Evolutionary conservation across 2,329 filamentous ascomycete species (phyloP).

Genomic region (Helicocarpus griseus): DNA sequence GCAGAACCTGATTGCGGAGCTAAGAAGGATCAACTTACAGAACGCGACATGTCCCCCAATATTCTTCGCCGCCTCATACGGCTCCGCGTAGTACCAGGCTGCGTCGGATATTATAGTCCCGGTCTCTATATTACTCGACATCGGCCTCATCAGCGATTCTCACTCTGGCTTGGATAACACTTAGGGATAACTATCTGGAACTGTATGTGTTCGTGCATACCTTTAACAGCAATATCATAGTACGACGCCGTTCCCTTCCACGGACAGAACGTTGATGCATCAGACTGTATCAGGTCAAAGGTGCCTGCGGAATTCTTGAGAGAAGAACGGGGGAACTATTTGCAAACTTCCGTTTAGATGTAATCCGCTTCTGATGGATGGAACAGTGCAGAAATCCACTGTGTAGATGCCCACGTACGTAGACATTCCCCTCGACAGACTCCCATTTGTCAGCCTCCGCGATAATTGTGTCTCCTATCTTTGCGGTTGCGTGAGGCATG

Average conservation of each 20-base stretch:
- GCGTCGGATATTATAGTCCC: constrained; percentile 39
- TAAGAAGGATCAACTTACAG: constrained; percentile 34
- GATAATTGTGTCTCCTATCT: constrained; percentile 40
- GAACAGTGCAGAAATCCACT: too few relatives aligned
- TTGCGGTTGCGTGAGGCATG: constrained; percentile 37
- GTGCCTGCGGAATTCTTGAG: constrained; percentile 33
- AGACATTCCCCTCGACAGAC: constrained; percentile 51
- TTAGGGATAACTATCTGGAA: background rate
- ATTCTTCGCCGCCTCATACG: constrained; percentile 39
- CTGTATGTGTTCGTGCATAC: constrained; percentile 18
- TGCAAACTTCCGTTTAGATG: background rate
- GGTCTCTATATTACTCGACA: background rate
- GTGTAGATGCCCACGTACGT: too few relatives aligned
- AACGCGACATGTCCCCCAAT: constrained; percentile 51
- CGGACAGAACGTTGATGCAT: constrained; percentile 41
- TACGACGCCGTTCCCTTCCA: constrained; percentile 52
- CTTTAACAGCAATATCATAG: constrained; percentile 44
- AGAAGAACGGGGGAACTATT: constrained; percentile 37
- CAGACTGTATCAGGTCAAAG: constrained; percentile 32
- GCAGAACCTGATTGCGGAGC: background rate
- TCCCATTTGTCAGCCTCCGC: constrained; percentile 44
- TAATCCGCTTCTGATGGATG: too few relatives aligned
- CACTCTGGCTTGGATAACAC: background rate
- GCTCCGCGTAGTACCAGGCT: constrained; percentile 50
- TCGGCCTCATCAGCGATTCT: background rate